Evolutionary conservation across 2,329 filamentous ascomycete species (phyloP), one percentile per base, ranked within the genome.

Genomic region (Verticillium dahliae): DNA sequence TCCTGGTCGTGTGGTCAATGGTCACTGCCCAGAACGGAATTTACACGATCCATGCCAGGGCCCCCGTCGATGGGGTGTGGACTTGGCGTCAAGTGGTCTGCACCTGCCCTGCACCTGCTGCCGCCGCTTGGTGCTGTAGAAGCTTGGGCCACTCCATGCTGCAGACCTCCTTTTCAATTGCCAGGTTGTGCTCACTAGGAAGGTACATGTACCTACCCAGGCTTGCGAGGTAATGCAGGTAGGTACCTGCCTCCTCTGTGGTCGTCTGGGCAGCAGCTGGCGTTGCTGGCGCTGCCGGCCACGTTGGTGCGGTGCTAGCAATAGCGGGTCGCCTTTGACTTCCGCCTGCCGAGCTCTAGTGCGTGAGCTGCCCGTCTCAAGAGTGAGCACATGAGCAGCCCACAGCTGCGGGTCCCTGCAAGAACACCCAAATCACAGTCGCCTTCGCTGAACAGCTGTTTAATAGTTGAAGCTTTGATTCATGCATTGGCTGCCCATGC

Each of bases 361-460:
- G 75, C 71, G 69, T 68, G 58, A 59, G 67, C 67, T 70, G 70
- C 69, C 69, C 72, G 75, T 76, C 75, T 77, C 72, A 71, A 72
- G 35, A 76, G 73, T 74, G 75, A 71, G 73, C 78, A 80, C 77
- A 80, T 80, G 78, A 80, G 74, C 75, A 72, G 74, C 75, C 75
- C 71, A 76, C 73, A 66, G 65, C 67, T 76, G 74, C 71, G 74
- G 74, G 70, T 75, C 72, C 68, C 61, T 50, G 45, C 45, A 50
- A 50, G 45, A 27, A 50, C 45, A 50, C 45, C 45, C 45, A 62
- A 61, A 31, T 61, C 60, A 62, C 15, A 61, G 59, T 22, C 50
- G 58, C 41, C 45, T 55, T 27, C 31, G 56, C 62, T 57, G 41
- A 27, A 39, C 37, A 56, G 41, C 41, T 58, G 33, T 37, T 60